Conservation (phyloP, 495 filamentous ascomycete species). For the Aspergillus sclerotioniger region DNA sequence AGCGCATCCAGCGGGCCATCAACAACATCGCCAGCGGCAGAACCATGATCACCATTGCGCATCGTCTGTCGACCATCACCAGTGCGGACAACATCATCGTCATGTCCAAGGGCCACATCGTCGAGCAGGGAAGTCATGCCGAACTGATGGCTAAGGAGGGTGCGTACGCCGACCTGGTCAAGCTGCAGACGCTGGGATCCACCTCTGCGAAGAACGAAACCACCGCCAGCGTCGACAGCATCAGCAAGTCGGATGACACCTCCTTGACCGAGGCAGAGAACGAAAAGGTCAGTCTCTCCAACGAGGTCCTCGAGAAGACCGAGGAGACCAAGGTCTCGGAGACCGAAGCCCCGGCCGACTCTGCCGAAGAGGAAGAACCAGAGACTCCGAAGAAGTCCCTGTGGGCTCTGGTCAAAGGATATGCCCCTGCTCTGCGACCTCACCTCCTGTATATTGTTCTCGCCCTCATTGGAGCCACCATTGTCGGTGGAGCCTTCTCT, state of each 20-base stretch:
- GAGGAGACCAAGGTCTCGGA: slow-evolving; percentile 21
- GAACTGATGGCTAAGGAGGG: slow-evolving; percentile 37
- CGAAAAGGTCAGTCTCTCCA: slow-evolving; percentile 16
- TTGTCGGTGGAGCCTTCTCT: slow-evolving; percentile 48
- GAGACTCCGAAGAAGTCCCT: slow-evolving; percentile 32
- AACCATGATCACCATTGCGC: slow-evolving; percentile 49
- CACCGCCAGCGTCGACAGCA: slow-evolving; percentile 18
- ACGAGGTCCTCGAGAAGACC: slow-evolving; percentile 10
- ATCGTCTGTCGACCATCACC: slow-evolving; percentile 47
- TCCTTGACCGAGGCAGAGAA: slow-evolving; percentile 28
- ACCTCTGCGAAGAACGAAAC: slow-evolving; percentile 21
- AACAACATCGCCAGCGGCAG: slow-evolving; percentile 43
- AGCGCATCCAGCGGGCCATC: slow-evolving; percentile 51
- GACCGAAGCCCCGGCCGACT: slow-evolving; percentile 17
- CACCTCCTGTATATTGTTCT: slow-evolving; percentile 37
- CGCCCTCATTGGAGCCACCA: slow-evolving; percentile 37
- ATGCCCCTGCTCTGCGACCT: slow-evolving; percentile 34
- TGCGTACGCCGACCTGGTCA: slow-evolving; percentile 45
- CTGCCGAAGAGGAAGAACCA: slow-evolving; percentile 26
- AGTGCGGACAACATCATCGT: slow-evolving; percentile 68
- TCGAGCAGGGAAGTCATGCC: slow-evolving; percentile 55
- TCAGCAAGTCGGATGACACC: slow-evolving; percentile 27
- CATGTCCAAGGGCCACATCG: slow-evolving; percentile 52
- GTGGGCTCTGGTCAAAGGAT: slow-evolving; percentile 33
- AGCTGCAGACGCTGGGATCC: slow-evolving; percentile 40